These are phyloP conservation scores for Magnolia changhungtana DNA, from an alignment of 164 flowering plant genomes.

Conservation along the genomic window DNA sequence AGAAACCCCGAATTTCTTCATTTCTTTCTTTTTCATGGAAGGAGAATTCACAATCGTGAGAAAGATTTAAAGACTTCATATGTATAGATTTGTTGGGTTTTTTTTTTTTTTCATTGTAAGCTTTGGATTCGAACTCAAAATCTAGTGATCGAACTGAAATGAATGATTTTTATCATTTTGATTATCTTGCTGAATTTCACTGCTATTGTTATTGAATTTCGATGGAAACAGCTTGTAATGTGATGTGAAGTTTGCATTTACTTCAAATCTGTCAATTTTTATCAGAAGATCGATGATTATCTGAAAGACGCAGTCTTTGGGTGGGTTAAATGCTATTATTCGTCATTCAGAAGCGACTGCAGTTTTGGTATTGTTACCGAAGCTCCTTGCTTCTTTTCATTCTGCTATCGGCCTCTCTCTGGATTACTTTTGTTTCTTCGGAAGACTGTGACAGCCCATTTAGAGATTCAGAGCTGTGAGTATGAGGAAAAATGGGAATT, in stretches of 20 bases:
- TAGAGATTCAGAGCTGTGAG: neutral
- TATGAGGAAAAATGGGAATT: slow-evolving; percentile 60
- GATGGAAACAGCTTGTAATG: neutral
- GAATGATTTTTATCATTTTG: neutral
- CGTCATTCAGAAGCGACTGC: slow-evolving; percentile 14
- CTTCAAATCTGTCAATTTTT: slow-evolving; percentile 1
- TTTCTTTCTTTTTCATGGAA: neutral
- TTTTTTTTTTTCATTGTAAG: neutral
- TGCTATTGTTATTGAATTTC: neutral
- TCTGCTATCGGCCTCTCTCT: neutral
- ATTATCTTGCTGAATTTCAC: neutral
- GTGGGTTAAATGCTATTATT: slow-evolving; percentile 25
- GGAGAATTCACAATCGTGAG: neutral
- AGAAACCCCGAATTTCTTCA: neutral
- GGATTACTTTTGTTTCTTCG: neutral
- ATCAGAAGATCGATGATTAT: neutral
- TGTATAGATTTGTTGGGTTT: neutral
- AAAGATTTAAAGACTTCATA: neutral
- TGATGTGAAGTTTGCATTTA: neutral
- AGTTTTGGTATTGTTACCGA: slow-evolving; percentile 26
- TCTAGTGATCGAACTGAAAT: neutral
- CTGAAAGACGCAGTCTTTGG: neutral
- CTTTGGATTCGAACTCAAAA: slow-evolving; percentile 1
- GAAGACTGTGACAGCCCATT: neutral
- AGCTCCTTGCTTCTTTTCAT: slow-evolving; percentile 25